These are phyloP conservation scores for Calamus simplicifolius DNA, from an alignment of 176 grass and related monocot genomes.

Conservation along the genomic window DNA sequence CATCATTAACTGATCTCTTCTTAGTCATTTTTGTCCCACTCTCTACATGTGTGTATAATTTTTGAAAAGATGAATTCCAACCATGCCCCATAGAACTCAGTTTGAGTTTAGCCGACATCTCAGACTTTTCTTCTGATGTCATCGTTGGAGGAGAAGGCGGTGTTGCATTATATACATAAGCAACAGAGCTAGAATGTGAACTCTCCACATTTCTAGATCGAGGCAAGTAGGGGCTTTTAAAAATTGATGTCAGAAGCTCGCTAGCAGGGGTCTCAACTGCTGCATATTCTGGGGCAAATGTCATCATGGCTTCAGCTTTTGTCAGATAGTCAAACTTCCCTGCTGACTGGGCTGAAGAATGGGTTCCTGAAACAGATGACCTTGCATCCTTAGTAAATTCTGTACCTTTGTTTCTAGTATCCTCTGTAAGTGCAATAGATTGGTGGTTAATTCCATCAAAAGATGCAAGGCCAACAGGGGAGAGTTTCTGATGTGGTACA, in stretches of 20 bases:
- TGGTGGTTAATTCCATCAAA: conserved; percentile 67
- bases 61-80: conserved; percentile 18
- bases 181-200: conserved; percentile 61
- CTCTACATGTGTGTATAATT: conserved; percentile 76
- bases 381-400: conserved; percentile 52
- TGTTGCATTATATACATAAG: conserved; percentile 65
- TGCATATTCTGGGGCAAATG: conserved; percentile 97
- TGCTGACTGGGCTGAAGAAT: conserved; percentile 36
- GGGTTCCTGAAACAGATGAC: conserved; percentile 23
- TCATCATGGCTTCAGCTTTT: conserved; percentile 83
- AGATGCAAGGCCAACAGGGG: conserved; percentile 59
- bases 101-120: conserved; percentile 36
- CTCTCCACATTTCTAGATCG: conserved; percentile 62
- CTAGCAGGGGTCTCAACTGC: conserved; percentile 46
- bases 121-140: conserved; percentile 49
- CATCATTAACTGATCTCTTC: conserved; percentile 32
- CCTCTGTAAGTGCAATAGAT: conserved; percentile 44
- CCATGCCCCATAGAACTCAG: conserved; percentile 16
- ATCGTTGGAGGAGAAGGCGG: conserved; percentile 39
- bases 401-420: conserved; percentile 41
- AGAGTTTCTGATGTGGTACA: conserved; percentile 62
- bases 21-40: conserved; percentile 45
- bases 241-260: conserved; percentile 31
- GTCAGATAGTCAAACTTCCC: conserved; percentile 70
- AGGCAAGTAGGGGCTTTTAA: conserved; percentile 72